Evolutionary conservation across 345 rosid genomes (phyloP).

Genomic region (Brassica incana): DNA sequence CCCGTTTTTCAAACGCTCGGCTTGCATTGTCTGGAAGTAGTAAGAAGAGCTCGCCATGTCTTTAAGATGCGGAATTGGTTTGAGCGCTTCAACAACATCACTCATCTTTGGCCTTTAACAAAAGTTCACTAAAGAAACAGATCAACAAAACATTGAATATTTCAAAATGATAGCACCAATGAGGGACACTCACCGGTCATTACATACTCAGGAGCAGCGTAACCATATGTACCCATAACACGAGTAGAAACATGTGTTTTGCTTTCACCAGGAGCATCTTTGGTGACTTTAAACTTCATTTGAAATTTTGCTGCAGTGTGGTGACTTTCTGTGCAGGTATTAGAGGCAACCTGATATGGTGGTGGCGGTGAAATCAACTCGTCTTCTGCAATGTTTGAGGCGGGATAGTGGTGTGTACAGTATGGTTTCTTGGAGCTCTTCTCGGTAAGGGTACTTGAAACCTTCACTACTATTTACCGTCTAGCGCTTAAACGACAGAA

Average conservation of each 20-base stretch:
- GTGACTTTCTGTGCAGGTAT: not conserved
- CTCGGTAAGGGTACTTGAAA: not conserved
- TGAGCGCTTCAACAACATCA: no score
- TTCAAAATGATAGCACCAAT: not conserved
- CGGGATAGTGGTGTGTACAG: not conserved
- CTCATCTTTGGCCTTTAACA: conserved; percentile 47
- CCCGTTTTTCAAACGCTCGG: conserved; percentile 25
- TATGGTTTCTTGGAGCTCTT: not conserved
- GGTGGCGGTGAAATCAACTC: not conserved
- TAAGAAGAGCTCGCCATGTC: no score
- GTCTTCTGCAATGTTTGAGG: not conserved
- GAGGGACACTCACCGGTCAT: conserved; percentile 78
- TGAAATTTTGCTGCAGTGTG: not conserved
- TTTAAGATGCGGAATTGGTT: no score
- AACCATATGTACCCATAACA: conserved; percentile 97
- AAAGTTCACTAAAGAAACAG: not conserved
- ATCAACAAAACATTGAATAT: not conserved
- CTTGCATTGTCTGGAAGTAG: no score
- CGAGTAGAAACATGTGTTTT: conserved; percentile 98
- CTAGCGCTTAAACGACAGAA: not conserved
- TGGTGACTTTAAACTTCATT: conserved; percentile 29
- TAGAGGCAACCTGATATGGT: not conserved
- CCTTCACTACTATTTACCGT: not conserved
- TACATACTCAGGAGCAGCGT: conserved; percentile 97
- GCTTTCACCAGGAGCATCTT: conserved; percentile 97